Conservation (phyloP, 495 filamentous ascomycete species). For the Penicillium turbatum region DNA sequence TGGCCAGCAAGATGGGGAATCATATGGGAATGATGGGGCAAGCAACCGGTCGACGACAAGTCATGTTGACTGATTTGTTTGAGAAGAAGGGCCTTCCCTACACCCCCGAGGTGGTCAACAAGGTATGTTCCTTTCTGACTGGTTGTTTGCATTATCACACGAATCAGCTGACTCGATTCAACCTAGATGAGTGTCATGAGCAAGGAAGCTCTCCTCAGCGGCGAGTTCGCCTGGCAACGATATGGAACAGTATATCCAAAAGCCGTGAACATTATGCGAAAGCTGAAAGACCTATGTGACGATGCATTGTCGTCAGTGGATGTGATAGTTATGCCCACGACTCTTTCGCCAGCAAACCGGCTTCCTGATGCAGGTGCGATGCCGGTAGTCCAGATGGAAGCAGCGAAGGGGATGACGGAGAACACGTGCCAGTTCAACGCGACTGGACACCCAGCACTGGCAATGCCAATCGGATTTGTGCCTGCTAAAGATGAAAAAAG, state of each 20-base stretch:
- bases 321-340: not conserved
- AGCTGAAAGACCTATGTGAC: constrained; percentile 33
- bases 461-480: not conserved
- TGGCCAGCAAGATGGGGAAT: not conserved
- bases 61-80: not conserved
- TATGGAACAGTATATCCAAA: constrained; percentile 12
- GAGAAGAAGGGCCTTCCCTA: not conserved
- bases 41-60: not conserved
- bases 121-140: not conserved
- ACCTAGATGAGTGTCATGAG: not conserved
- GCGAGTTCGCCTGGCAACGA: constrained; percentile 1
- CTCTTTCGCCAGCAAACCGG: not conserved
- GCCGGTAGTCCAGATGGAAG: not conserved
- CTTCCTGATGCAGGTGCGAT: not conserved
- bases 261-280: constrained; percentile 27
- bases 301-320: not conserved
- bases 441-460: not conserved
- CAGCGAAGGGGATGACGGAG: not conserved
- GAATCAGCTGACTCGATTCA: not conserved
- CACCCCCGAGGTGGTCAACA: not conserved
- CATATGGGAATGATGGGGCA: not conserved
- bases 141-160: no score
- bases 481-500: constrained; percentile 19
- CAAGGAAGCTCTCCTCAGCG: constrained; percentile 1
- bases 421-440: not conserved